Base-by-base conservation (phyloP, 1,284 basidiomycete genomes). In the Pholiota adiposa region DNA sequence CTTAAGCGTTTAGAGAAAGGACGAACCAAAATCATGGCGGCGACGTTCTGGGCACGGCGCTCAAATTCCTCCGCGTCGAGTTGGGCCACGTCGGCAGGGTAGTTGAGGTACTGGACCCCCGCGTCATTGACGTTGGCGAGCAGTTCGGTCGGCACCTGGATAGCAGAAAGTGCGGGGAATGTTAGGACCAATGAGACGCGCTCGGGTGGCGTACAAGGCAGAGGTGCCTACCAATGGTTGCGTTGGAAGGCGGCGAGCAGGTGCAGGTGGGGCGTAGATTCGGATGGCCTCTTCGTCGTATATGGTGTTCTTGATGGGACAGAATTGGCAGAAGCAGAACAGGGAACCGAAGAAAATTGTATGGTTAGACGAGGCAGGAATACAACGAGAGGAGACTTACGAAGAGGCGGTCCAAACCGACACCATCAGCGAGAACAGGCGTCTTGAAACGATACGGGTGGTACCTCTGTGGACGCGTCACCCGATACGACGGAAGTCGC, bases 261-360 rank as follows among this genome's bases (percentile, higher is more conserved):
- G 19, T 19, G 59, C 51, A 11, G 62, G 57, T n/a, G 66, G 66
- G 23, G 66, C 66, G 7, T 56, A 51, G 8, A 70, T 48, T 3
- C 44, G 25, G 14, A 65, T 46, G 2, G 46, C 55, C 27, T 62
- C 62, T 3, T 70, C 67, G 40, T 70, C 67, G 16, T 58, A 69
- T 11, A 69, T 59, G 2, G 69, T 70, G 41, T 70, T 65, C 69
- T 70, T 40, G 11, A 48, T 33, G 57, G 50, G n/a, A n/a, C 21
- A 29, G 50, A 9, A 31, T 4, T 8, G 19, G 27, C 46, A 12
- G 41, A 29, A 25, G 7, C 44, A n/a, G 18, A 23, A 16, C n/a
- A 38, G 52, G 21, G 31, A 16, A 49, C 38, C 11, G 16, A 19
- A 2, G 21, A 3, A 36, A 29, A 12, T 6, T 8, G 16, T 25